phyloP scores from a whole-genome alignment of 2,329 filamentous ascomycete species.

The Venturia nashicola region DNA sequence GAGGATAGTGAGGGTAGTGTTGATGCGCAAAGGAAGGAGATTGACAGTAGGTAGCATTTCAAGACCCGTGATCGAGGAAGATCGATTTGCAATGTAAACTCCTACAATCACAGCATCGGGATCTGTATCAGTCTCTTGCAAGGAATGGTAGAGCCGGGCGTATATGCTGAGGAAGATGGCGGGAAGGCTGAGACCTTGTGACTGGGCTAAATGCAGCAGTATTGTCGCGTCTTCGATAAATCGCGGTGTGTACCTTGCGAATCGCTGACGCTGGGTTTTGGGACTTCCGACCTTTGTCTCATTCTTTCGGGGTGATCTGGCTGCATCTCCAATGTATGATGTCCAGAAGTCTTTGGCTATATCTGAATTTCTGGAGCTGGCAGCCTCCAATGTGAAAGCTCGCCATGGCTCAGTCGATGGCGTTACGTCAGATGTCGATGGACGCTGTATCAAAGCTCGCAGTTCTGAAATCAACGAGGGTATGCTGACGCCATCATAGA shows the following conservation, averaged over 20 bases:
- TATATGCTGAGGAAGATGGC: constrained; percentile 64
- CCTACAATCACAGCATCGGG: constrained; percentile 47
- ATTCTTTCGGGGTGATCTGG: constrained; percentile 7
- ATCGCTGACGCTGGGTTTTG: constrained; percentile 13
- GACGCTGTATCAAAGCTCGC: not conserved
- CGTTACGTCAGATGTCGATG: not conserved
- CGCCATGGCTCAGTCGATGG: not conserved
- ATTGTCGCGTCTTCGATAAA: constrained; percentile 24
- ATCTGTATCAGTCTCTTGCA: constrained; percentile 13
- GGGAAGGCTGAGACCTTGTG: constrained; percentile 54
- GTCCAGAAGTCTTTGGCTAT: constrained; percentile 34
- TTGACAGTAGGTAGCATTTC: constrained; percentile 59
- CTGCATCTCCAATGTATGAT: constrained; percentile 26
- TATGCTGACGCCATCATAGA: constrained; percentile 80
- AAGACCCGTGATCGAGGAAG: constrained; percentile 37
- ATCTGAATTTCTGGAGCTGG: not conserved
- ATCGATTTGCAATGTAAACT: constrained; percentile 72
- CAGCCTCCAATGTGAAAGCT: not conserved
- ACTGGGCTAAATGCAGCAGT: constrained; percentile 25
- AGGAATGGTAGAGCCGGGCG: constrained; percentile 26
- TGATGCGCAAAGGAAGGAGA: constrained; percentile 59
- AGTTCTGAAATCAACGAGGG: constrained; percentile 47
- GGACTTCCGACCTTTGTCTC: not conserved
- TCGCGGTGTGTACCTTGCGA: constrained; percentile 37
- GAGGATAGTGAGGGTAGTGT: constrained; percentile 25